A percentile compares a stretch with the other conserved stretches of the same genome.
Evolutionary conservation across 331 rosid genomes (phyloP).

Genomic region (Phaseolus coccineus): DNA sequence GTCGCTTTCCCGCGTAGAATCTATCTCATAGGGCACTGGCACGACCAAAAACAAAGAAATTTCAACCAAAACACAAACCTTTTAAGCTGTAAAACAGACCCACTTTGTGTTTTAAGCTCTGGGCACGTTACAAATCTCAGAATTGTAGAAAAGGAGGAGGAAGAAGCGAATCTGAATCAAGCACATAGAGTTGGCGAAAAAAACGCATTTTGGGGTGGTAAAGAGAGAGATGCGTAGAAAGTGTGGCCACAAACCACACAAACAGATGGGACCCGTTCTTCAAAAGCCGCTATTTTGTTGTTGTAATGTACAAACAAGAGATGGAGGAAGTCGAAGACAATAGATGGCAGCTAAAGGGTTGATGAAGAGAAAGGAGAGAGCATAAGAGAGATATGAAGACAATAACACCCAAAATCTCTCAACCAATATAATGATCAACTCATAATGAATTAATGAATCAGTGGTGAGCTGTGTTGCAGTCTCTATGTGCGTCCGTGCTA

Average conservation of each 20-base stretch:
- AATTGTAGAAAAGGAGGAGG: not conserved
- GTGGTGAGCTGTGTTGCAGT: not conserved
- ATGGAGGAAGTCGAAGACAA: constrained; percentile 12
- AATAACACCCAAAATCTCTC: not conserved
- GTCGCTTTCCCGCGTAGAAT: constrained; percentile 13
- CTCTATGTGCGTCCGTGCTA: not conserved
- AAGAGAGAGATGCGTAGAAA: constrained; percentile 32
- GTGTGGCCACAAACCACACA: constrained; percentile 26
- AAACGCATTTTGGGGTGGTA: constrained; percentile 32
- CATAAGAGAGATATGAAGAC: not conserved
- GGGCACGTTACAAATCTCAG: constrained; percentile 27
- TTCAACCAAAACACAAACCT: constrained; percentile 5
- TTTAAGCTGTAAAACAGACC: constrained; percentile 18
- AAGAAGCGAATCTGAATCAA: constrained; percentile 40
- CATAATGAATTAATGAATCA: not conserved
- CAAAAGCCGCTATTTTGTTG: constrained; percentile 27
- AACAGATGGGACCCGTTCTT: constrained; percentile 12
- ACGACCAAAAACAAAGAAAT: constrained; percentile 1
- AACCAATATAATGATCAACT: not conserved
- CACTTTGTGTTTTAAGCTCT: not conserved
- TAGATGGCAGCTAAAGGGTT: not conserved
- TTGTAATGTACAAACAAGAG: not conserved
- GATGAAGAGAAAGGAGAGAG: not conserved
- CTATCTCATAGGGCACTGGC: constrained; percentile 29
- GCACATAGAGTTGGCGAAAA: constrained; percentile 1